Evolutionary conservation across 2,329 filamentous ascomycete species (phyloP).

Genomic region (Ciborinia camelliae): DNA sequence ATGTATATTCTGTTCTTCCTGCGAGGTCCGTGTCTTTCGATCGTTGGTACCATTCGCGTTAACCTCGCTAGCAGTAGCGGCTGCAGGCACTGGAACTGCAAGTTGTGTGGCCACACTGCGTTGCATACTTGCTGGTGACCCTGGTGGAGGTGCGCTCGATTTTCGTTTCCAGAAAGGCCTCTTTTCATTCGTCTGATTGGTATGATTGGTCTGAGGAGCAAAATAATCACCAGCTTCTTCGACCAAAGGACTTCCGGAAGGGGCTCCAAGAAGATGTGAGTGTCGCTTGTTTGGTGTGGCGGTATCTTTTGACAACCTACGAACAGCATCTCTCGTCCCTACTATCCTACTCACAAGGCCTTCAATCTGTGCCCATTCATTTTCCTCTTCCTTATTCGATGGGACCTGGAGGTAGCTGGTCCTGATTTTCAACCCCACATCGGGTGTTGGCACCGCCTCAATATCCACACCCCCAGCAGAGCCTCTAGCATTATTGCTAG

Average conservation of each 20-base stretch:
- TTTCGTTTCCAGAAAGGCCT: slow-evolving; percentile 92
- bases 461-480: slow-evolving; percentile 42
- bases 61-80: slow-evolving; percentile 26
- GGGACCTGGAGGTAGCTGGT: slow-evolving; percentile 29
- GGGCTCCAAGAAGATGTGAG: slow-evolving; percentile 36
- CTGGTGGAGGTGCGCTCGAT: slow-evolving; percentile 45
- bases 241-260: slow-evolving; percentile 36
- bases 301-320: slow-evolving; percentile 81
- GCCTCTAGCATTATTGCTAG: slow-evolving; percentile 62
- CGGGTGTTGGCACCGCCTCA: slow-evolving; percentile 26
- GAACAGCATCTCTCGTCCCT: slow-evolving; percentile 82
- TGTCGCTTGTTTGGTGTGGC: slow-evolving; percentile 45
- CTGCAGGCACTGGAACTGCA: slow-evolving; percentile 30
- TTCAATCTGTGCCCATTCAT: slow-evolving; percentile 86
- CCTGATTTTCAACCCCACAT: slow-evolving; percentile 37
- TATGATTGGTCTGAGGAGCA: slow-evolving; percentile 41
- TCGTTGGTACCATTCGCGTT: slow-evolving; percentile 28
- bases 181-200: slow-evolving; percentile 48
- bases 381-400: slow-evolving; percentile 57
- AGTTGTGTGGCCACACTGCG: slow-evolving; percentile 33
- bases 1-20: slow-evolving; percentile 65
- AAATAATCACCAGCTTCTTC: slow-evolving; percentile 55
- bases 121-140: slow-evolving; percentile 29
- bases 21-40: slow-evolving; percentile 31
- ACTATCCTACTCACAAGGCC: slow-evolving; percentile 80